Evolutionary conservation across 495 filamentous ascomycete species (phyloP), one percentile per base, ranked within the genome.

Genomic region (Aspergillus egyptiacus): DNA sequence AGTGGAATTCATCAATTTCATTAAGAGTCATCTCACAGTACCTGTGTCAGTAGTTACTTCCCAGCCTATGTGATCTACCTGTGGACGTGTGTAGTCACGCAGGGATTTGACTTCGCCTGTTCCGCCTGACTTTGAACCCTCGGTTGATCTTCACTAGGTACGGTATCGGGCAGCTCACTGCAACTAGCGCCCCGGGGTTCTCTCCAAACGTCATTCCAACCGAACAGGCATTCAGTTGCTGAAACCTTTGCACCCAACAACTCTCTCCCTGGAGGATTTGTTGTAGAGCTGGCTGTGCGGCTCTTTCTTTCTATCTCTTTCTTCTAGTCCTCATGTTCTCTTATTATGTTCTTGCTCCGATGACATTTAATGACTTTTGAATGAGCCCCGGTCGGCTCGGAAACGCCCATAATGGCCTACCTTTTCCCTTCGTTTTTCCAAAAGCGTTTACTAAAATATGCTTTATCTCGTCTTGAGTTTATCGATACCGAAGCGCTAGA

Each of bases 401-500:
- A 37, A 32, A 22, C 44, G 46, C 52, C 58, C 58, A 62, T 56
- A 48, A 74, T 74, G 71, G 66, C 67, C 35, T 73, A 68, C 63
- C 85, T 93, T 61, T 66, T 85, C 60, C 81, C 85, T 36, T 88
- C 85, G 30, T 84, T 79, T 56, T 81, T 93, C 67, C 85, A 87
- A 67, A 91, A 91, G 73, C 80, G 83, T 57, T 70, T 93, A 47
- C 74, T 96, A 37, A 82, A 85, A 52, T 94, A 89, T 65, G 87
- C 81, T 19, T 69, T 96, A 22, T 85, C 84, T 4, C 81, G 85
- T 46, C 66, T 91, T 32, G 88, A 91, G 44, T 65, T 95, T 20
- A 75, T 96, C 20, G 91, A 96, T 57, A 83, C 83, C 22, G 80
- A 91, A 57, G 81, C 84, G 2, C 59, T 95, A 31, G 86, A 95